Percentiles rank a stretch among this genome's conserved stretches.
phyloP scores from a whole-genome alignment of 305 asterid species.

The Fraxinus nigra region DNA sequence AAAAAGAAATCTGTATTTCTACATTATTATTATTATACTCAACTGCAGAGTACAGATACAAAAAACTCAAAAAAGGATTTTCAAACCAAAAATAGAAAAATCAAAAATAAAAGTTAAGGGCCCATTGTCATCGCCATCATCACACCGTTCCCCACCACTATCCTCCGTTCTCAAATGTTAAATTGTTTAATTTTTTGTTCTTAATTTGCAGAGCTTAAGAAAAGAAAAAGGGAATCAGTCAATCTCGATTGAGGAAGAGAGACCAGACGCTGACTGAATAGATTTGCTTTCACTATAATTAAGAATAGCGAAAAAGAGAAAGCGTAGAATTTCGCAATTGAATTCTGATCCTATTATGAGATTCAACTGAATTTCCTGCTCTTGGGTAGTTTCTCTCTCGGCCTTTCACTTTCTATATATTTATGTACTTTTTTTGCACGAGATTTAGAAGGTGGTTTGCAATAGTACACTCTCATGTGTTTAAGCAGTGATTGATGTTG shows the following conservation, averaged over 20 bases:
- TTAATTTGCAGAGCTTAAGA: constrained; percentile 4
- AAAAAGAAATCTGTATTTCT: neutral
- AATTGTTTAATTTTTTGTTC: neutral
- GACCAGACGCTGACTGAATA: constrained; percentile 25
- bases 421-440: neutral
- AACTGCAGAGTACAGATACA: neutral
- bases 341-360: neutral
- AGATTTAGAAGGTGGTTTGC: neutral
- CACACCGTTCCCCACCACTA: constrained; percentile 29
- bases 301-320: neutral
- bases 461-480: constrained; percentile 1
- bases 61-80: neutral
- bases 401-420: constrained; percentile 3
- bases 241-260: constrained; percentile 15
- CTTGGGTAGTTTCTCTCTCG: neutral
- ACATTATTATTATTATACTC: neutral
- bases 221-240: constrained; percentile 12
- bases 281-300: neutral
- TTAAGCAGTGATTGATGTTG: neutral
- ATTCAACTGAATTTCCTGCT: constrained; percentile 9
- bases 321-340: constrained; percentile 12
- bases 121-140: constrained; percentile 20
- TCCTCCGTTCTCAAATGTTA: constrained; percentile 21
- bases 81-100: neutral
- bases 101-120: neutral